Base-by-base conservation (phyloP, 2,329 filamentous ascomycete genomes). In the Fonsecaea erecta region DNA sequence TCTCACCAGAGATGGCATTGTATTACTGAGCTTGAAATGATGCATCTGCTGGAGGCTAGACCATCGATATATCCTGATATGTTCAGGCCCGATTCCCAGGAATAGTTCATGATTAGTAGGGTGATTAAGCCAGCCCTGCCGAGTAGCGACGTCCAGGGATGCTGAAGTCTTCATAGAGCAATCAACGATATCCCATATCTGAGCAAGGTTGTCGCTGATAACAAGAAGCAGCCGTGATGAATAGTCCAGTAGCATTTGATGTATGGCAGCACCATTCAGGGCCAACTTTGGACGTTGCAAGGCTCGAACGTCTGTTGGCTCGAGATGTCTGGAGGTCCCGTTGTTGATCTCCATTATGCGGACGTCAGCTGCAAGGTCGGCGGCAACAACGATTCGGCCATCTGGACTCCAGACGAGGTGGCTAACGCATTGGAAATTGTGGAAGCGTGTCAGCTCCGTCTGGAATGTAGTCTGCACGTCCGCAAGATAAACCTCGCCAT, bases 401-500 rank as follows among this genome's bases (percentile, higher is more conserved):
- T 26, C 35, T 35, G 34, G 30, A 35, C 32, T 24, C 63, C 63
- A 65, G 30, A 18, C 28, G 11, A 65, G 56, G 24, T 65, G 63
- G n/a, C 12, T 34, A 18, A 65, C 28, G 18, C 32, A 18, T 14
- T 26, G 52, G 34, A 61, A 46, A 11, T 59, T 63, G 52, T 52
- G 28, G 51, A 66, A 66, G 21, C 32, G 18, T 6, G 54, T 54
- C 2, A 59, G n/a, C 30, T 66, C 59, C 24, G 18, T 34, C 24
- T 37, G 46, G n/a, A 28, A 52, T 14, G 14, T 26, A 6, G 26
- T 48, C 18, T 26, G 52, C 11, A 37, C 34, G n/a, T 62, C 60
- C n/a, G 35, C 43, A 40, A 66, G 54, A 54, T 48, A 34, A 28
- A 63, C 53, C 18, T 63, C 59, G 46, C 63, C 63, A 54, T 66